Conservation (phyloP, 306 rosid genomes). For the Acmispon strigosus region DNA sequence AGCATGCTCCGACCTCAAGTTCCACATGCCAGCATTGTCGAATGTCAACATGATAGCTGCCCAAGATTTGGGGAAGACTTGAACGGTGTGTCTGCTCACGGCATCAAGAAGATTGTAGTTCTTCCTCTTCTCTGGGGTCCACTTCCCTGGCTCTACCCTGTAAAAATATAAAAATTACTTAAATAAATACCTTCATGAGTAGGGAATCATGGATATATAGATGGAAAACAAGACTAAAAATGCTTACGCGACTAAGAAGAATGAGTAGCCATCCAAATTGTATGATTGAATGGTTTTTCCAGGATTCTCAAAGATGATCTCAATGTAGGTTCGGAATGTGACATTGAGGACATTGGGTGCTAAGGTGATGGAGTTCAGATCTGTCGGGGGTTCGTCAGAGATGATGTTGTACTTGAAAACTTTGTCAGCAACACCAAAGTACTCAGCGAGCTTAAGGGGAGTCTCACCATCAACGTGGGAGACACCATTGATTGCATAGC, state of each 20-base stretch:
- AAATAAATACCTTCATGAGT: too few species aligned
- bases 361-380: not conserved
- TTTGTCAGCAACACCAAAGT: constrained; percentile 35
- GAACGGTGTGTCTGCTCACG: constrained; percentile 71
- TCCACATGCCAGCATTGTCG: constrained; percentile 83
- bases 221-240: too few species aligned
- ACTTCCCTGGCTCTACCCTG: constrained; percentile 66
- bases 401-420: constrained; percentile 53
- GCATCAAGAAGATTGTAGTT: constrained; percentile 73
- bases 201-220: too few species aligned
- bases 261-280: constrained; percentile 60
- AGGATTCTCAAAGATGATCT: constrained; percentile 68
- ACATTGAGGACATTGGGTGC: constrained; percentile 49
- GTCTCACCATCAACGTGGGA: constrained; percentile 54
- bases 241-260: constrained; percentile 62
- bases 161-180: too few species aligned
- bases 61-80: constrained; percentile 73
- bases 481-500: constrained; percentile 58
- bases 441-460: constrained; percentile 73
- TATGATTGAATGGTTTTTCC: constrained; percentile 56
- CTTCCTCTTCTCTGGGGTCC: constrained; percentile 60
- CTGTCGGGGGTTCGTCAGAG: constrained; percentile 22
- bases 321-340: constrained; percentile 44
- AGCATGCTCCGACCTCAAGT: constrained; percentile 41
- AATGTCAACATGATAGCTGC: constrained; percentile 52